Percentiles rank a stretch among this genome's conserved stretches.
These are phyloP conservation scores for Pseudogymnoascus sp. DNA, from an alignment of 2,329 filamentous ascomycete species.

Conservation along the genomic window DNA sequence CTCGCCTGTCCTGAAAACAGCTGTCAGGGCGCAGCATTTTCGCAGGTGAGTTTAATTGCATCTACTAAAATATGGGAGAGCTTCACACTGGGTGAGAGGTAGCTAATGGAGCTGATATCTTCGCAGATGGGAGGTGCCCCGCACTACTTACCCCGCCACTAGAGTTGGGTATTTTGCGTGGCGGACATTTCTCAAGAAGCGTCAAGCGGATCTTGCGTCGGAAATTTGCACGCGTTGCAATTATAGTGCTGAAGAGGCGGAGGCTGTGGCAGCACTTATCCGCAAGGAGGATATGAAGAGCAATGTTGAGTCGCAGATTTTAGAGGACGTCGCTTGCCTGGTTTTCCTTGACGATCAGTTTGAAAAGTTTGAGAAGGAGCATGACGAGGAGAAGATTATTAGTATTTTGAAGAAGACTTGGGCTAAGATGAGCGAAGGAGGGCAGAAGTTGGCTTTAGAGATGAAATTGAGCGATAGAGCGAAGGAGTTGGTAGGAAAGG, in stretches of 20 bases:
- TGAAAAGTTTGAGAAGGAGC: slow-evolving; percentile 65
- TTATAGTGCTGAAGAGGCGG: slow-evolving; percentile 43
- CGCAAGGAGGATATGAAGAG: slow-evolving; percentile 67
- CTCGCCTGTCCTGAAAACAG: slow-evolving; percentile 62
- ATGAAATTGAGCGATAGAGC: slow-evolving; percentile 60
- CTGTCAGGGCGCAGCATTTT: slow-evolving; percentile 80
- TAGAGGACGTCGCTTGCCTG: slow-evolving; percentile 82
- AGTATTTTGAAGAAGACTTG: slow-evolving; percentile 66
- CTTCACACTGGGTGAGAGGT: not conserved
- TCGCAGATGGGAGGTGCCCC: slow-evolving; percentile 70
- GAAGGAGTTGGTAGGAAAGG: slow-evolving; percentile 55
- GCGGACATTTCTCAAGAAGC: slow-evolving; percentile 66
- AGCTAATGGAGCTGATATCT: not conserved
- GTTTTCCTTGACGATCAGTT: slow-evolving; percentile 86
- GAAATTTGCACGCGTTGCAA: slow-evolving; percentile 42
- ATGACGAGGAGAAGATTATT: slow-evolving; percentile 73
- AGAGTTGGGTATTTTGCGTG: slow-evolving; percentile 73
- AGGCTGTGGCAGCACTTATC: slow-evolving; percentile 63
- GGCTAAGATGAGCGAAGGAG: slow-evolving; percentile 64
- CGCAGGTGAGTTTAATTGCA: slow-evolving; percentile 42
- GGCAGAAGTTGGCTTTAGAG: slow-evolving; percentile 56
- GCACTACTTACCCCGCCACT: slow-evolving; percentile 65
- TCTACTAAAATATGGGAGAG: not conserved
- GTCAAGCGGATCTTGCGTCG: slow-evolving; percentile 57
- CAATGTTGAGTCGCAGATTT: slow-evolving; percentile 61